phyloP scores from a whole-genome alignment of 1,284 basidiomycete genomes.

The Tylopilus sp. region DNA sequence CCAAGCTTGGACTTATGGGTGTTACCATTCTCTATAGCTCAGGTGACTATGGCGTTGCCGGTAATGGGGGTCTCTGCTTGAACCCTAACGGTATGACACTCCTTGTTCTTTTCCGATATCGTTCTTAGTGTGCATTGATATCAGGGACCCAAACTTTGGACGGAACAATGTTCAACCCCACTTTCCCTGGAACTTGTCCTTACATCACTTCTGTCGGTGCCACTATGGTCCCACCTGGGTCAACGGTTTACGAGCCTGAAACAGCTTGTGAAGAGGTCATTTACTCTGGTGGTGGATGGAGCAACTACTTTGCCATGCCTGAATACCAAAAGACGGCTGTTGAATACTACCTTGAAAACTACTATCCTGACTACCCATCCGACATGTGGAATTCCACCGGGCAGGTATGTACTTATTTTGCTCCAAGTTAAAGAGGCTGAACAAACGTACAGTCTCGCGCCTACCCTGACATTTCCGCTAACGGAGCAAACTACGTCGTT shows the following conservation, averaged over 20 bases:
- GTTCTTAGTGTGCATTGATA: neutral
- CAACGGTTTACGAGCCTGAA: conserved; percentile 44
- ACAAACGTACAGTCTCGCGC: conserved; percentile 45
- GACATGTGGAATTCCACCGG: conserved; percentile 62
- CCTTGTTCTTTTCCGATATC: neutral
- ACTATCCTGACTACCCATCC: conserved; percentile 42
- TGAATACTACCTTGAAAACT: conserved; percentile 30
- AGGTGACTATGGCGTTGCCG: conserved; percentile 61
- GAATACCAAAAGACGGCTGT: conserved; percentile 49
- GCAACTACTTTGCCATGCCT: conserved; percentile 51
- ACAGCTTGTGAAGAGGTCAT: conserved; percentile 44
- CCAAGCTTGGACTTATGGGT: conserved; percentile 57
- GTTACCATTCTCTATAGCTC: conserved; percentile 52
- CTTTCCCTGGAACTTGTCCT: conserved; percentile 57
- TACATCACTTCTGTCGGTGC: conserved; percentile 61
- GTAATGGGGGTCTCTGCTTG: conserved; percentile 51
- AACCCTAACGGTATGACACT: conserved; percentile 47
- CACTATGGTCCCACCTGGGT: conserved; percentile 51
- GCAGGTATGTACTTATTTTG: conserved; percentile 40
- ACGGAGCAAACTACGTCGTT: too few species aligned
- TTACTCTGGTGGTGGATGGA: conserved; percentile 58
- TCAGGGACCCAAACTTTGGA: conserved; percentile 13
- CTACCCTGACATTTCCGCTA: conserved; percentile 51
- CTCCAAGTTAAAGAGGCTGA: neutral
- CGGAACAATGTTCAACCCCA: conserved; percentile 61